Evolutionary conservation across 371 early-diverging fungal genomes (phyloP), one percentile per base, ranked within the genome.

Genomic region (Mucor indicus): DNA sequence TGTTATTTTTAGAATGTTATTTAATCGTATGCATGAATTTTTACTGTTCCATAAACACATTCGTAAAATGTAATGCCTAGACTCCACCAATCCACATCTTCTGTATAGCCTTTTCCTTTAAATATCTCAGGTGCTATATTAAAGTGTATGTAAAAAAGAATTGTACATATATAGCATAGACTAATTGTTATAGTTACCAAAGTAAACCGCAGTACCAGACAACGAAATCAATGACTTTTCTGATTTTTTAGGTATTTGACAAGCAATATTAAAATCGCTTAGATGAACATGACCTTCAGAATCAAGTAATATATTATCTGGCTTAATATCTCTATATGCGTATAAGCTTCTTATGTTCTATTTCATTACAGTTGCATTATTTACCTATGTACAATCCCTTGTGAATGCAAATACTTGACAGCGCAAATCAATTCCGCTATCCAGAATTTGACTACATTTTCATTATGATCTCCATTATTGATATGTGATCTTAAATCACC

Each of bases 21-120:
- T n/a, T n/a, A n/a, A n/a, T n/a, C n/a, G n/a, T n/a, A n/a, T n/a
- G n/a, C n/a, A n/a, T n/a, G n/a, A n/a, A n/a, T n/a, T n/a, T n/a
- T n/a, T n/a, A 69, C 72, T 45, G 52, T 69, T 22, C 73, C 75
- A 60, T 79, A 81, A 13, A 81, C 57, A 21, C 74, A 69, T 54
- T 82, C 83, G 50, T 79, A 94, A 38, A 94, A 72, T 1, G 85
- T 58, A 17, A 93, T 80, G 0, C 92, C 96, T 10, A 93, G 44
- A 13, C 87, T 75, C 95, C 96, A 96, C 86, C 92, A 91, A 64
- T 96, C 90, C 21, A 86, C 77, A 11, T 75, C 73, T 45, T 72
- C 69, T 3, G 61, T 67, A 53, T 91, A 90, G 5, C 86, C 85
- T 10, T 62, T 55, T 6, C 69, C 62, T 17, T 59, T 64, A 38